A percentile compares a stretch with the other conserved stretches of the same genome.
These are phyloP conservation scores for Phytophthora uliginosa DNA, from an alignment of 352 stramenopile genomes.

Conservation along the genomic window DNA sequence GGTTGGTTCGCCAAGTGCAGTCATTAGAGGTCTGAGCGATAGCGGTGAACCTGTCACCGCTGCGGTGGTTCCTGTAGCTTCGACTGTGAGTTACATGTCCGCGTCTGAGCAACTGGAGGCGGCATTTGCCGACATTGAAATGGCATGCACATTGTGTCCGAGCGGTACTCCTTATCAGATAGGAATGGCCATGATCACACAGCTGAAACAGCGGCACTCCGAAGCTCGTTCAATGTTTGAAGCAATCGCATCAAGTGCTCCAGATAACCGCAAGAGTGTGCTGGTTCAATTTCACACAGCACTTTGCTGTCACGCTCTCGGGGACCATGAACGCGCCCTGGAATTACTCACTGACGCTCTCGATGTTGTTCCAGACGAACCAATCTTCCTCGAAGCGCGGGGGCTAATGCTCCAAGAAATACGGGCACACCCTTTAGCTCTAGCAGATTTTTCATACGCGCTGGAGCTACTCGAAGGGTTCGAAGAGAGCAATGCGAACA, in stretches of 20 bases:
- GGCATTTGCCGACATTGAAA: slow-evolving; percentile 81
- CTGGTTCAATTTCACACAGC: slow-evolving; percentile 77
- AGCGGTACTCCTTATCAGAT: slow-evolving; percentile 60
- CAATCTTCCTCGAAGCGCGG: slow-evolving; percentile 67
- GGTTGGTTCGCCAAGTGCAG: slow-evolving; percentile 8
- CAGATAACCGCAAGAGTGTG: slow-evolving; percentile 45
- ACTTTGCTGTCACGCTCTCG: slow-evolving; percentile 61
- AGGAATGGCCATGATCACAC: slow-evolving; percentile 81
- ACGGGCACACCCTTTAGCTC: slow-evolving; percentile 53
- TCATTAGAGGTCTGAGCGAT: slow-evolving; percentile 7
- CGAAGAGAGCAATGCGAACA: slow-evolving; percentile 25
- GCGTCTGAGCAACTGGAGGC: slow-evolving; percentile 70
- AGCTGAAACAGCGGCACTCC: slow-evolving; percentile 63
- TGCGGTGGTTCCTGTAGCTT: slow-evolving; percentile 3
- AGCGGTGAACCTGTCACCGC: slow-evolving; percentile 10
- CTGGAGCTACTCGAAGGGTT: slow-evolving; percentile 35
- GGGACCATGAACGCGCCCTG: slow-evolving; percentile 56
- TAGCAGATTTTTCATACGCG: slow-evolving; percentile 63
- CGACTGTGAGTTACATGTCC: slow-evolving; percentile 32
- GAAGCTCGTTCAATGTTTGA: slow-evolving; percentile 55
- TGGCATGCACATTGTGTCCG: slow-evolving; percentile 71
- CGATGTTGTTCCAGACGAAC: slow-evolving; percentile 60
- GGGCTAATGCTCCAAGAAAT: slow-evolving; percentile 73
- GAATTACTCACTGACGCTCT: slow-evolving; percentile 63
- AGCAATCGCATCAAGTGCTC: slow-evolving; percentile 27